Conservation (phyloP, 2,329 filamentous ascomycete genomes). For the Scytalidium sp. region DNA sequence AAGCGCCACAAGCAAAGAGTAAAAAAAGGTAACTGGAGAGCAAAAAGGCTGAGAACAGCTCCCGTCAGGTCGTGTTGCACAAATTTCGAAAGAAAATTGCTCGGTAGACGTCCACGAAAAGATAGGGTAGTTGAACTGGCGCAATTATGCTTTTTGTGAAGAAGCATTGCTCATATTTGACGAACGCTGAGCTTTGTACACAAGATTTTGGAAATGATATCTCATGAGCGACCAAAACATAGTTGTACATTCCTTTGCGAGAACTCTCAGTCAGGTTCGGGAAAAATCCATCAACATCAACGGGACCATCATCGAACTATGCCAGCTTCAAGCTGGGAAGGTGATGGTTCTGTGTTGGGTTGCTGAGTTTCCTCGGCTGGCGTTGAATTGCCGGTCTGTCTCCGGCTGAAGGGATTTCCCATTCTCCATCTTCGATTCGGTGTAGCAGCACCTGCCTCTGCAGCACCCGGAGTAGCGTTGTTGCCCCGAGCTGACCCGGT, state of each 20-base stretch:
- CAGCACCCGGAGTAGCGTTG: neutral
- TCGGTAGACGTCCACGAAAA: too few species aligned
- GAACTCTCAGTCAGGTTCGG: neutral
- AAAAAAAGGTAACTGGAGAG: too few species aligned
- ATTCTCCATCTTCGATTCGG: conserved; percentile 19
- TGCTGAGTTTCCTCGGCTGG: conserved; percentile 8
- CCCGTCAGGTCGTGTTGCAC: too few species aligned
- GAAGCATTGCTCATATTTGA: too few species aligned
- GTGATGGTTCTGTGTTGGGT: conserved; percentile 16
- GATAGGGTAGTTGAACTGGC: too few species aligned
- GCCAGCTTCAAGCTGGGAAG: conserved; percentile 30
- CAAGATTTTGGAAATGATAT: neutral
- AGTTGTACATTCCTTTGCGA: neutral
- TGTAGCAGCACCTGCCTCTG: conserved; percentile 3
- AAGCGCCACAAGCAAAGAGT: too few species aligned
- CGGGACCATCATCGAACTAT: conserved; percentile 1
- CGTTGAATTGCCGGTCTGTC: conserved; percentile 19
- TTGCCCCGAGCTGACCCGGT: conserved; percentile 4
- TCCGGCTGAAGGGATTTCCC: conserved; percentile 21
- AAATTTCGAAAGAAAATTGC: too few species aligned
- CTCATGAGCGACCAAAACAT: neutral
- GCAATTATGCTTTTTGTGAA: too few species aligned
- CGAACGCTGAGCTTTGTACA: too few species aligned
- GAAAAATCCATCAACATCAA: neutral
- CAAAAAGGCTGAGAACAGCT: too few species aligned